Conservation (phyloP, 805 yeast genomes). For the Allodekkera sacchari region DNA sequence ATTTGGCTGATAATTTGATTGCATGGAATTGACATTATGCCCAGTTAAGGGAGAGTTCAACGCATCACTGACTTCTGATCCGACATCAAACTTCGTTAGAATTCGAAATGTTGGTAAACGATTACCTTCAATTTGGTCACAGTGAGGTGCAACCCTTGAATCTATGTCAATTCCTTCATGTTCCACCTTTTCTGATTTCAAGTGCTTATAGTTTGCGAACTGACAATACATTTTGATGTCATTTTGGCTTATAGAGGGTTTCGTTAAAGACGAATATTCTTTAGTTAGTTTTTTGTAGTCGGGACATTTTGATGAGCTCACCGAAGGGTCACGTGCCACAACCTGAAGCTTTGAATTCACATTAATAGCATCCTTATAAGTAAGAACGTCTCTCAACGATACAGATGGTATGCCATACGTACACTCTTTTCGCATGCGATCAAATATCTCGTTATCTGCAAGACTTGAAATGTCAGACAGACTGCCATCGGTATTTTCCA, state of each 20-base stretch:
- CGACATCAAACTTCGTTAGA: no score
- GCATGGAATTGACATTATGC: no score
- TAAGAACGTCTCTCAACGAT: not conserved
- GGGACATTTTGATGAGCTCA: no score
- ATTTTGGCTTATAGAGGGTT: not conserved
- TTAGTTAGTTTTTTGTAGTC: not conserved
- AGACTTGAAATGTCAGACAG: not conserved
- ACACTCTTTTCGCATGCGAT: not conserved
- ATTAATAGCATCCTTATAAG: not conserved
- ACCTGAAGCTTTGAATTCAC: not conserved
- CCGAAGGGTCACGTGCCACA: not conserved
- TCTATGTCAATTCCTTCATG: no score
- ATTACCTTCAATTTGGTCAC: no score
- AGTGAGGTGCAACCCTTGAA: no score
- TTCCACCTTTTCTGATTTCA: no score
- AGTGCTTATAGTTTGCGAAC: conserved; percentile 3
- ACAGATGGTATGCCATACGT: conserved; percentile 1
- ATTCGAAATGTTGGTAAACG: no score
- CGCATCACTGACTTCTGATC: no score
- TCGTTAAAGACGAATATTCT: conserved; percentile 1
- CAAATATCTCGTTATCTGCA: not conserved
- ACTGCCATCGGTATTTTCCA: not conserved
- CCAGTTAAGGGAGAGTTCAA: no score
- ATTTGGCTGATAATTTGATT: no score
- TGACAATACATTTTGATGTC: conserved; percentile 2